phyloP scores from a whole-genome alignment of 169 alveolate genomes.

The Plasmodium relictum region DNA sequence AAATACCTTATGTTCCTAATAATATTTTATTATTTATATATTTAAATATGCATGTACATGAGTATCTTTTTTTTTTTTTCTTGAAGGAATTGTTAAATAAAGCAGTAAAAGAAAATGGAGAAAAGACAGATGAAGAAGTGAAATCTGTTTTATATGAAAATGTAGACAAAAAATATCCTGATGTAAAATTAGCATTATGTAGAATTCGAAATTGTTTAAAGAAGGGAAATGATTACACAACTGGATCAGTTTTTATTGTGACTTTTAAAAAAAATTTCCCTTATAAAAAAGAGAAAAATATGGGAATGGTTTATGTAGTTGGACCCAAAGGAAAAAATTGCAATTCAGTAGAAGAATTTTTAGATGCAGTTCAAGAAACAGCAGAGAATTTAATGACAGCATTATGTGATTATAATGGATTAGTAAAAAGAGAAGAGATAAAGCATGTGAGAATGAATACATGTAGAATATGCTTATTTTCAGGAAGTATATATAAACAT shows the following conservation, averaged over 20 bases:
- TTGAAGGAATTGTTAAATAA: slow-evolving; percentile 50
- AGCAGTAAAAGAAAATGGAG: slow-evolving; percentile 54
- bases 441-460: slow-evolving; percentile 80
- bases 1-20: not conserved
- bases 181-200: slow-evolving; percentile 71
- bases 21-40: not conserved
- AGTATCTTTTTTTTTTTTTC: not conserved
- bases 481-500: slow-evolving; percentile 80
- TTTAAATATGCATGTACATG: not conserved
- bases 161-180: slow-evolving; percentile 68
- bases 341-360: slow-evolving; percentile 78
- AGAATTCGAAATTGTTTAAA: slow-evolving; percentile 56
- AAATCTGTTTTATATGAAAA: slow-evolving; percentile 62
- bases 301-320: slow-evolving; percentile 83
- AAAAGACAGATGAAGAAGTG: slow-evolving; percentile 67
- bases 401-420: slow-evolving; percentile 88
- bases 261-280: slow-evolving; percentile 74
- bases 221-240: slow-evolving; percentile 37
- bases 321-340: slow-evolving; percentile 83
- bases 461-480: slow-evolving; percentile 83
- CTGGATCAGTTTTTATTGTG: slow-evolving; percentile 77
- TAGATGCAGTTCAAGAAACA: slow-evolving; percentile 81
- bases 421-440: slow-evolving; percentile 84
- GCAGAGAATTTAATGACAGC: slow-evolving; percentile 89
- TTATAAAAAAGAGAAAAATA: slow-evolving; percentile 79